Conservation (phyloP, 345 rosid genomes). For the Lumnitzera littorea region DNA sequence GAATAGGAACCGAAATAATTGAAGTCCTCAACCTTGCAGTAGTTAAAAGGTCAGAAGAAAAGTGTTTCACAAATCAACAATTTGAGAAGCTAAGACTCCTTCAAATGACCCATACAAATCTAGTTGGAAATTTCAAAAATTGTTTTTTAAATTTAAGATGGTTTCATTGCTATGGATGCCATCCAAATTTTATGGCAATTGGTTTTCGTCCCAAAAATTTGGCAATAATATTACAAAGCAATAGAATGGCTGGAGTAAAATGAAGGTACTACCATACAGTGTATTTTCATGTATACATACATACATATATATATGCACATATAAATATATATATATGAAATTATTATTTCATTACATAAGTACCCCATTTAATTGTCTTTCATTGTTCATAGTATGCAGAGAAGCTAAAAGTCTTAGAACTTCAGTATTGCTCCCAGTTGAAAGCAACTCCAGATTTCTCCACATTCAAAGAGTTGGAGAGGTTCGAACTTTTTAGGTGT, state of each 20-base stretch:
- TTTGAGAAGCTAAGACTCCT: conserved; percentile 1
- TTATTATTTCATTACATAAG: no score
- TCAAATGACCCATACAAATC: not conserved
- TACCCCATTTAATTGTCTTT: not conserved
- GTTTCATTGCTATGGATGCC: conserved; percentile 7
- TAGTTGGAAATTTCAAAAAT: not conserved
- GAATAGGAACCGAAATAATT: conserved; percentile 8
- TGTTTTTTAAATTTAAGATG: not conserved
- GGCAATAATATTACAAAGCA: not conserved
- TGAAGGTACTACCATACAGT: not conserved
- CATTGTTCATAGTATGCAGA: no score
- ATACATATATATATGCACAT: no score
- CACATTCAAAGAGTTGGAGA: no score
- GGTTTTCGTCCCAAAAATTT: conserved; percentile 2
- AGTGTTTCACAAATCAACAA: conserved; percentile 1
- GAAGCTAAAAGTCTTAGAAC: no score
- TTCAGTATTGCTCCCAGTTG: no score
- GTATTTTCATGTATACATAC: no score
- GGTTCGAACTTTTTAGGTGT: no score
- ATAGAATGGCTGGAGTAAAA: conserved; percentile 10
- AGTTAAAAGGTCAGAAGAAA: not conserved
- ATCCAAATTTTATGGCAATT: no score
- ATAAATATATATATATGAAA: not conserved
- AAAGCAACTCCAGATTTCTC: no score
- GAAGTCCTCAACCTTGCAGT: not conserved